Evolutionary conservation across 768 basidiomycete species (phyloP).

Genomic region (Cytidiella melzeri): DNA sequence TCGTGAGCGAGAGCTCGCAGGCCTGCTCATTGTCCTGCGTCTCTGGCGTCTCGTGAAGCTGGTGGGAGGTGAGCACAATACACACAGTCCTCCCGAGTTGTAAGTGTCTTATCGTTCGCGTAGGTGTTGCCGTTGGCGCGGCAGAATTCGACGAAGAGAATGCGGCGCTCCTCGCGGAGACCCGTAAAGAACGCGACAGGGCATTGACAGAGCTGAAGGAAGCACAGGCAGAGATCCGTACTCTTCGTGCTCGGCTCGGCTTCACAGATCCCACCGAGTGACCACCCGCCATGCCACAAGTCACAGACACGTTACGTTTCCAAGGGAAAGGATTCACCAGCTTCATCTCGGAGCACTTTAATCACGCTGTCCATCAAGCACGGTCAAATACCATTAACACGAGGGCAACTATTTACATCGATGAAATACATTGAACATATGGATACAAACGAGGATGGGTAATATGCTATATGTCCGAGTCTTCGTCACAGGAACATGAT

Average conservation of each 20-base stretch:
- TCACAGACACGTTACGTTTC: background rate
- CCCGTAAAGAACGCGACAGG: slow-evolving; percentile 42
- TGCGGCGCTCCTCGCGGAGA: slow-evolving; percentile 41
- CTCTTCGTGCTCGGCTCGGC: slow-evolving; percentile 29
- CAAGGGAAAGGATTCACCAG: background rate
- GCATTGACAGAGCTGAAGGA: slow-evolving; percentile 32
- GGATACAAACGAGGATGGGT: background rate
- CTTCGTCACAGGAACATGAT: background rate
- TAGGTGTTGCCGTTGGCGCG: slow-evolving; percentile 72
- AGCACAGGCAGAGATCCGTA: slow-evolving; percentile 47
- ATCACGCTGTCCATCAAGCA: too few relatives aligned
- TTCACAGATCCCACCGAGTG: slow-evolving; percentile 3
- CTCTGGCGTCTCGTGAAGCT: slow-evolving; percentile 79
- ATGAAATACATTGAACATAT: background rate
- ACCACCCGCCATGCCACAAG: background rate
- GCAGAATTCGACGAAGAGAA: slow-evolving; percentile 61
- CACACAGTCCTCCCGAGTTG: background rate
- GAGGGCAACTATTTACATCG: too few relatives aligned
- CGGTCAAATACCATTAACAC: too few relatives aligned
- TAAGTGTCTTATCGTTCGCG: slow-evolving; percentile 4
- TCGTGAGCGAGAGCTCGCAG: slow-evolving; percentile 62
- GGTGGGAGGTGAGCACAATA: slow-evolving; percentile 41
- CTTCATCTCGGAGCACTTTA: too few relatives aligned
- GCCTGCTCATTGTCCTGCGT: slow-evolving; percentile 65
- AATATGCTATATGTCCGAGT: background rate